Conservation (phyloP, 1,284 basidiomycete species). For the Inonotus obliquus region DNA sequence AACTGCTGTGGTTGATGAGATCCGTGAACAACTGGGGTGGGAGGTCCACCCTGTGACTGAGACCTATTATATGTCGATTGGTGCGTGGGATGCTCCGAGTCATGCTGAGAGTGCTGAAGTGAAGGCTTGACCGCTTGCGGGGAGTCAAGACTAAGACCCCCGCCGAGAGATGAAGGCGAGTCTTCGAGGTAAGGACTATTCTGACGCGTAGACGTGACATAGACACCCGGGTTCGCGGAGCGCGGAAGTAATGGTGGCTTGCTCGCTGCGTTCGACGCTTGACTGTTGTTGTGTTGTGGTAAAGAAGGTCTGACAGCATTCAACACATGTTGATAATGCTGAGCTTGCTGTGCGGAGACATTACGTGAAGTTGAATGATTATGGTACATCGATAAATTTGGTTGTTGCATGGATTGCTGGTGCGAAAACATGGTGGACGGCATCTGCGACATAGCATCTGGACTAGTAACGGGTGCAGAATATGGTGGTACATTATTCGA, state of each 20-base stretch:
- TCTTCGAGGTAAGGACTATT: constrained; percentile 1
- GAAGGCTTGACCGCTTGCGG: background rate
- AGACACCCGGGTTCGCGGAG: constrained; percentile 2
- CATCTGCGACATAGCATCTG: constrained; percentile 5
- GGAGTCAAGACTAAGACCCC: constrained; percentile 1
- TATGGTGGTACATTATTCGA: constrained; percentile 1
- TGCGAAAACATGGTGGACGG: constrained; percentile 7
- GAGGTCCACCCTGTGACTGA: background rate
- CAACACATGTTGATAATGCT: background rate
- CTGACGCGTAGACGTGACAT: constrained; percentile 10
- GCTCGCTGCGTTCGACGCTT: background rate
- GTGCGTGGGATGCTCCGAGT: background rate
- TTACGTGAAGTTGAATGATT: constrained; percentile 5
- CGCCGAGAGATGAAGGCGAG: constrained; percentile 2
- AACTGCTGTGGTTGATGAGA: background rate
- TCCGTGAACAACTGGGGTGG: background rate
- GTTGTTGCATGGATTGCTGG: constrained; percentile 2
- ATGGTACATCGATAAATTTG: constrained; percentile 11
- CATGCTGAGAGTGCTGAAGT: background rate
- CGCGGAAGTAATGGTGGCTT: background rate
- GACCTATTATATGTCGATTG: background rate
- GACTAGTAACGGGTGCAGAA: constrained; percentile 1
- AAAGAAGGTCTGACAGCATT: background rate
- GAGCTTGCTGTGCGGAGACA: background rate
- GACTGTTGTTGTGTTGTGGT: background rate